These are phyloP conservation scores for barrel medic (Medicago truncatula) DNA, from an alignment of 306 rosid species.

Conservation along the genomic window MtrunA17r5.0-ANR NC_053049.1:6507001-6507500, in stretches of 20 bases:
- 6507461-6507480: constrained; percentile 36
- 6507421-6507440: constrained; percentile 20
- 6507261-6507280: constrained; percentile 84
- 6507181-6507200: constrained; percentile 52
- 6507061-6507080: too few species aligned
- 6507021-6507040: too few species aligned
- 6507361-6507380: not conserved
- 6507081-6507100: too few species aligned
- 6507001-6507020: too few species aligned
- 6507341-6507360: constrained; percentile 32
- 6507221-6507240: constrained; percentile 85
- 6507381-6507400: too few species aligned
- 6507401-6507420: constrained; percentile 34
- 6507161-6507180: constrained; percentile 57
- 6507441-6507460: constrained; percentile 40
- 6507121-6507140: too few species aligned
- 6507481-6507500: constrained; percentile 42
- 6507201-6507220: constrained; percentile 78
- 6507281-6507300: constrained; percentile 77
- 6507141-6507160: constrained; percentile 55
- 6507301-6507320: constrained; percentile 69
- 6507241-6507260: constrained; percentile 88
- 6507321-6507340: constrained; percentile 71
- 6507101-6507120: too few species aligned
- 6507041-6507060: too few species aligned